These are phyloP conservation scores for Ceratocystis albifundus DNA, from an alignment of 2,329 filamentous ascomycete species.

Conservation along the genomic window DNA sequence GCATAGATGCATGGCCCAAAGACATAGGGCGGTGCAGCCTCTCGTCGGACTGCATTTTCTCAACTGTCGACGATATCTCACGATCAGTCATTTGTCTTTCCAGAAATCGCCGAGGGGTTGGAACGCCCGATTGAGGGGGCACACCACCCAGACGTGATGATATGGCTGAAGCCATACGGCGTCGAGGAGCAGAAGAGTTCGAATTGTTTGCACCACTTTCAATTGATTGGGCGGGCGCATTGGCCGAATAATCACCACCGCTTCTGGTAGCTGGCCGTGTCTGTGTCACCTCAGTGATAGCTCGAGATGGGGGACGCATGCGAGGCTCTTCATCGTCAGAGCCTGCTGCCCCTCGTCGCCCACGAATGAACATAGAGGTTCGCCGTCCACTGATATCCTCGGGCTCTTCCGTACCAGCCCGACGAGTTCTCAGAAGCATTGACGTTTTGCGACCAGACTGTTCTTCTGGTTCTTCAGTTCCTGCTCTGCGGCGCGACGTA, in stretches of 20 bases:
- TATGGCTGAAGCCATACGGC: slow-evolving; percentile 42
- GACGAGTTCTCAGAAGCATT: slow-evolving; percentile 35
- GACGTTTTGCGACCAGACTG: slow-evolving; percentile 34
- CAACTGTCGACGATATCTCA: slow-evolving; percentile 26
- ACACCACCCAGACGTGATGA: slow-evolving; percentile 34
- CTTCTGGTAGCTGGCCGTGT: slow-evolving; percentile 30
- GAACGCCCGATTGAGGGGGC: slow-evolving; percentile 19
- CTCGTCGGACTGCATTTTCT: slow-evolving; percentile 33
- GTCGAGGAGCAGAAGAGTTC: slow-evolving; percentile 38
- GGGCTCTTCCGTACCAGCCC: slow-evolving; percentile 37
- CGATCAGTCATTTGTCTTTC: slow-evolving; percentile 23
- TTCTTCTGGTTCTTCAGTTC: slow-evolving; percentile 42
- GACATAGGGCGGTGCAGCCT: slow-evolving; percentile 37
- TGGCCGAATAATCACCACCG: slow-evolving; percentile 30
- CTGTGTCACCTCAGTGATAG: slow-evolving; percentile 43
- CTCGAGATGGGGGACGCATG: slow-evolving; percentile 47
- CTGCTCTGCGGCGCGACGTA: slow-evolving; percentile 37
- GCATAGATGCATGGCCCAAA: slow-evolving; percentile 33
- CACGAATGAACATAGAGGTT: slow-evolving; percentile 39
- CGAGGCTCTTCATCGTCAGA: slow-evolving; percentile 36
- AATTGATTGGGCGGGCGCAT: slow-evolving; percentile 23
- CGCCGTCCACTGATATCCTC: slow-evolving; percentile 36
- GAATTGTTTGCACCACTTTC: slow-evolving; percentile 28
- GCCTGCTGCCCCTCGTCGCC: slow-evolving; percentile 37
- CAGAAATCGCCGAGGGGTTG: slow-evolving; percentile 17